Evolutionary conservation across 2,329 filamentous ascomycete genomes (phyloP).

Genomic region (Neobulgaria alba): DNA sequence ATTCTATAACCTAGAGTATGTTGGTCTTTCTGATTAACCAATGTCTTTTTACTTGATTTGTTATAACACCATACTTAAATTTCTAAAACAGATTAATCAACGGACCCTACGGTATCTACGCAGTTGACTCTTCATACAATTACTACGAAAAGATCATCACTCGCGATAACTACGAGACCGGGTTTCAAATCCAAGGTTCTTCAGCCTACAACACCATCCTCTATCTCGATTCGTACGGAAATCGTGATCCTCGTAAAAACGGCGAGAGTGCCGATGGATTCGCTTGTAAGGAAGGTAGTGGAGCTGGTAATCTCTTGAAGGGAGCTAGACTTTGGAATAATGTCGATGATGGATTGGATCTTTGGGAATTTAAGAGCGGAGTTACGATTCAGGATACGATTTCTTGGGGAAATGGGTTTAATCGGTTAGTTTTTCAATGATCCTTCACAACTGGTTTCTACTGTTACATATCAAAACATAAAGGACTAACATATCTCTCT

Average conservation of each 20-base stretch:
- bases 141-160: conserved; percentile 31
- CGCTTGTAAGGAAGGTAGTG: conserved; percentile 38
- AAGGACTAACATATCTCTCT: background rate
- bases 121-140: conserved; percentile 29
- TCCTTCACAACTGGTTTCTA: too few species aligned
- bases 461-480: too few species aligned
- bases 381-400: conserved; percentile 37
- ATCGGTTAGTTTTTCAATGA: conserved; percentile 18
- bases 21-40: too few species aligned
- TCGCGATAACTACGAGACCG: conserved; percentile 33
- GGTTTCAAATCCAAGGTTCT: conserved; percentile 31
- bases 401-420: conserved; percentile 39
- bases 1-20: conserved; percentile 32
- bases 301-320: conserved; percentile 37
- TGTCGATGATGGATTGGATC: conserved; percentile 40
- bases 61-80: background rate
- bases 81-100: conserved; percentile 13
- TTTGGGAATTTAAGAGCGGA: conserved; percentile 35
- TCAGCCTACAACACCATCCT: conserved; percentile 33
- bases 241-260: conserved; percentile 41
- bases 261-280: conserved; percentile 43
- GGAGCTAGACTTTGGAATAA: conserved; percentile 42
- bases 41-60: too few species aligned
- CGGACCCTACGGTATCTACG: conserved; percentile 33
- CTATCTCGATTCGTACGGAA: conserved; percentile 36